Percentiles rank a stretch among this genome's conserved stretches.
phyloP scores from a whole-genome alignment of 805 yeast species.

The Hanseniaspora vineae region DNA sequence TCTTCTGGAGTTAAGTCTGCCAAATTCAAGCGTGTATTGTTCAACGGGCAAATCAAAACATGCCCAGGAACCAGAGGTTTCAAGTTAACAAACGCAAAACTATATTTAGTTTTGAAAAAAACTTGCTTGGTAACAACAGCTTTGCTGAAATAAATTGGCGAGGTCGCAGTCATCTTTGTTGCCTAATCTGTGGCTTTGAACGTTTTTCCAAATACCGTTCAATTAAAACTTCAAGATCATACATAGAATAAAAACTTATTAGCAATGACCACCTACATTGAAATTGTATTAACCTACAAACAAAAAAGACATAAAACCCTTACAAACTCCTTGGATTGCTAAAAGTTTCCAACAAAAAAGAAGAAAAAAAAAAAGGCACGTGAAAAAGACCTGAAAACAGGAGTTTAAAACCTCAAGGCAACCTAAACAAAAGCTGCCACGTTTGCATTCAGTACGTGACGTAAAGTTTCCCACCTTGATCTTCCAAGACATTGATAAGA shows the following conservation, averaged over 20 bases:
- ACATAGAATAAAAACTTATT: no score
- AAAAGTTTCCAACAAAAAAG: no score
- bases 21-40: slow-evolving; percentile 47
- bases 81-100: slow-evolving; percentile 80
- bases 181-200: no score
- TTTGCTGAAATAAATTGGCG: slow-evolving; percentile 19
- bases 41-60: slow-evolving; percentile 73
- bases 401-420: no score
- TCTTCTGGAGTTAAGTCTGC: slow-evolving; percentile 64
- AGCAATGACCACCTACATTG: no score
- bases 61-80: slow-evolving; percentile 94
- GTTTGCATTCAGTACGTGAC: slow-evolving; percentile 25
- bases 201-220: background rate
- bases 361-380: no score
- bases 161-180: background rate
- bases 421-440: no score
- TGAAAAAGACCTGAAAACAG: background rate
- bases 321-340: no score
- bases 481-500: slow-evolving; percentile 57
- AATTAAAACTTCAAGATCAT: no score
- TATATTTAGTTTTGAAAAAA: slow-evolving; percentile 37
- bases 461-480: slow-evolving; percentile 66
- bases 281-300: no score
- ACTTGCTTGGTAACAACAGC: slow-evolving; percentile 25
- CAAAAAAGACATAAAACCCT: no score